A percentile compares a stretch with the other conserved stretches of the same genome.
Evolutionary conservation across 2,329 filamentous ascomycete species (phyloP).

Genomic region (Zymoseptoria passerinii): DNA sequence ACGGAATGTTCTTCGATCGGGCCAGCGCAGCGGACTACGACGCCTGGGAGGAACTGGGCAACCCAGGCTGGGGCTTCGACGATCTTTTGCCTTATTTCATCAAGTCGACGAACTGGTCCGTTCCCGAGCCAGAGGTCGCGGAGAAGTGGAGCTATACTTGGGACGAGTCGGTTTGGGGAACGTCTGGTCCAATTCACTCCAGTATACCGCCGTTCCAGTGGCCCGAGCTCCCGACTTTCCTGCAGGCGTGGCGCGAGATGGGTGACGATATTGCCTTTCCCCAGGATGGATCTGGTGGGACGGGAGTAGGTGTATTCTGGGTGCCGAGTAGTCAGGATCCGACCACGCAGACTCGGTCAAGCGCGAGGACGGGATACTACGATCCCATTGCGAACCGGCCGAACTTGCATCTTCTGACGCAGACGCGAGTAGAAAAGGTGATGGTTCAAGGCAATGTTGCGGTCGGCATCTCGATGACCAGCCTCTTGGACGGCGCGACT

Average conservation of each 20-base stretch:
- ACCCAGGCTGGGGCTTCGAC: constrained; percentile 17
- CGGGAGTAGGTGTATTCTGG: constrained; percentile 31
- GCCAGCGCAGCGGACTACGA: constrained; percentile 32
- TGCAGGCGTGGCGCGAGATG: constrained; percentile 3
- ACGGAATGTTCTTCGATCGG: constrained; percentile 34
- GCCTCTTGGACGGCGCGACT: background rate
- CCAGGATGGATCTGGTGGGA: constrained; percentile 18
- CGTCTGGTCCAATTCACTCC: constrained; percentile 6
- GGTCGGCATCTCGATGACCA: constrained; percentile 1
- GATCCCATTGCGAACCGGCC: constrained; percentile 23
- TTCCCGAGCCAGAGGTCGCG: constrained; percentile 9
- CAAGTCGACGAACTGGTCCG: constrained; percentile 11
- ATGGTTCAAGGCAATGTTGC: constrained; percentile 3
- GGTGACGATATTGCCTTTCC: constrained; percentile 11
- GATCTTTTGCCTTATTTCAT: constrained; percentile 14
- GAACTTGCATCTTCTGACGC: constrained; percentile 20
- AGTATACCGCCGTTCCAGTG: constrained; percentile 8
- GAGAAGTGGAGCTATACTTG: constrained; percentile 15
- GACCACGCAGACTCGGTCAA: constrained; percentile 28
- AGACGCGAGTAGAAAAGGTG: background rate
- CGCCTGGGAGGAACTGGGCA: constrained; percentile 30
- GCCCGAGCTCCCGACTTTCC: constrained; percentile 4
- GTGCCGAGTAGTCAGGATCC: constrained; percentile 31
- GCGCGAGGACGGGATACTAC: constrained; percentile 28
- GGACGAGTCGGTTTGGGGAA: constrained; percentile 6